Evolutionary conservation across 1,284 basidiomycete genomes (phyloP).

Genomic region (Cutaneotrichosporon curvatum): DNA sequence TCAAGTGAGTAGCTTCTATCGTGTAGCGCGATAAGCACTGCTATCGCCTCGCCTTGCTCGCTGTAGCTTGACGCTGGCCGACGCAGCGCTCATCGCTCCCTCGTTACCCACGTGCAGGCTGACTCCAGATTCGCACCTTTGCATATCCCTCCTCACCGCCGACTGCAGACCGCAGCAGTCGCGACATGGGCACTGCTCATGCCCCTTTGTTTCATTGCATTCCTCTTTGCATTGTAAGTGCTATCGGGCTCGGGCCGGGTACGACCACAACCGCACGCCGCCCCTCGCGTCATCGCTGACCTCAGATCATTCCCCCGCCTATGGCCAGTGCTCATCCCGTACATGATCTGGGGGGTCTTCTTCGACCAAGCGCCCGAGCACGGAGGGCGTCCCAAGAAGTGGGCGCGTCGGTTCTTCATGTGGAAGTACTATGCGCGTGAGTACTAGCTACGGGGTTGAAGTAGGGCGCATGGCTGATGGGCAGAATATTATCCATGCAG

Average conservation of each 20-base stretch:
- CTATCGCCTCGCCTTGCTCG: too few species aligned
- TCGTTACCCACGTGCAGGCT: too few species aligned
- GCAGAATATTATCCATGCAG: slow-evolving; percentile 4
- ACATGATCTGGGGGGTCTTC: slow-evolving; percentile 72
- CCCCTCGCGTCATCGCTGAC: neutral
- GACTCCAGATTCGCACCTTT: slow-evolving; percentile 43
- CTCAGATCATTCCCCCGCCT: slow-evolving; percentile 75
- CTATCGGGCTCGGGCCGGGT: neutral
- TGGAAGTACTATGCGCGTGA: slow-evolving; percentile 56
- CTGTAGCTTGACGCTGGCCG: too few species aligned
- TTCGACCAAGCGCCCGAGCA: slow-evolving; percentile 65
- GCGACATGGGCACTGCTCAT: slow-evolving; percentile 79
- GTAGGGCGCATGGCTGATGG: slow-evolving; percentile 32
- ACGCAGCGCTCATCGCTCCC: too few species aligned
- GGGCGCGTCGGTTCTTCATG: slow-evolving; percentile 63
- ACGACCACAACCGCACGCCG: neutral
- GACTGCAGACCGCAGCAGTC: slow-evolving; percentile 79
- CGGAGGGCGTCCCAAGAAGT: slow-evolving; percentile 70
- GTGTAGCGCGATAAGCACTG: too few species aligned
- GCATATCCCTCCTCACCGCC: slow-evolving; percentile 49
- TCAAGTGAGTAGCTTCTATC: slow-evolving; percentile 19
- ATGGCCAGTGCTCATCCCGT: slow-evolving; percentile 79
- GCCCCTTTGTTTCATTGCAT: slow-evolving; percentile 61
- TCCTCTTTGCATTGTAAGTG: slow-evolving; percentile 71
- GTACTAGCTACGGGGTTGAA: too few species aligned